phyloP scores from a whole-genome alignment of 2,329 filamentous ascomycete species.

The Emergomyces pasteurianus region DNA sequence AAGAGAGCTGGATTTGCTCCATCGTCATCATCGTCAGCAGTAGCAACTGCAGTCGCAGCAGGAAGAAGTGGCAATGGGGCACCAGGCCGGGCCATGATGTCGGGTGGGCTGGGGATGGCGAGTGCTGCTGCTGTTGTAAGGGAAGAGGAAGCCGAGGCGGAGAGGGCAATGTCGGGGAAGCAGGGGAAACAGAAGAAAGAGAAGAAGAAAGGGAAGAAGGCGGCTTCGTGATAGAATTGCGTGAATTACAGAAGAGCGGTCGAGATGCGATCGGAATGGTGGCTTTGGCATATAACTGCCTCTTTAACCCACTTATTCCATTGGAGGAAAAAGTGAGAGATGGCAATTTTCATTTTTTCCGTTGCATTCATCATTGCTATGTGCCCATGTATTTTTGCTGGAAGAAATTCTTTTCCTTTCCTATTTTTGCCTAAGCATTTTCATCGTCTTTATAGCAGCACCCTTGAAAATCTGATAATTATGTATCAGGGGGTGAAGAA shows the following conservation, averaged over 20 bases:
- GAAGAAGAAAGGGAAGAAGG: slow-evolving; percentile 7
- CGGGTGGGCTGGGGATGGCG: slow-evolving; percentile 16
- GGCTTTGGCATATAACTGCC: background rate
- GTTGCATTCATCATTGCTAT: background rate
- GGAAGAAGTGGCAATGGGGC: background rate
- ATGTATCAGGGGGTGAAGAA: background rate
- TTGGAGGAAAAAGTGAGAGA: background rate
- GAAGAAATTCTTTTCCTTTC: background rate
- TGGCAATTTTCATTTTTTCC: background rate
- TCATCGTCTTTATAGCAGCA: background rate
- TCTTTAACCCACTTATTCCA: background rate
- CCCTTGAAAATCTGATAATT: background rate
- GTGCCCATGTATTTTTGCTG: background rate
- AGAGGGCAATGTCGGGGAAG: background rate
- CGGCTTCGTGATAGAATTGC: background rate
- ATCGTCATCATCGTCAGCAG: slow-evolving; percentile 1
- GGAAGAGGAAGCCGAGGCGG: background rate
- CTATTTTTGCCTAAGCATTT: background rate
- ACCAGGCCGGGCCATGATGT: slow-evolving; percentile 4
- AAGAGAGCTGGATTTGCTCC: slow-evolving; percentile 21
- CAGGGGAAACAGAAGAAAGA: slow-evolving; percentile 7
- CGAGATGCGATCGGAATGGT: background rate
- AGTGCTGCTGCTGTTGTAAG: background rate
- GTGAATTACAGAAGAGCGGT: no score
- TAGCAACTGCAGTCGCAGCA: background rate